Conservation (phyloP, 78 protist genomes). For the Guillardia theta region DNA sequence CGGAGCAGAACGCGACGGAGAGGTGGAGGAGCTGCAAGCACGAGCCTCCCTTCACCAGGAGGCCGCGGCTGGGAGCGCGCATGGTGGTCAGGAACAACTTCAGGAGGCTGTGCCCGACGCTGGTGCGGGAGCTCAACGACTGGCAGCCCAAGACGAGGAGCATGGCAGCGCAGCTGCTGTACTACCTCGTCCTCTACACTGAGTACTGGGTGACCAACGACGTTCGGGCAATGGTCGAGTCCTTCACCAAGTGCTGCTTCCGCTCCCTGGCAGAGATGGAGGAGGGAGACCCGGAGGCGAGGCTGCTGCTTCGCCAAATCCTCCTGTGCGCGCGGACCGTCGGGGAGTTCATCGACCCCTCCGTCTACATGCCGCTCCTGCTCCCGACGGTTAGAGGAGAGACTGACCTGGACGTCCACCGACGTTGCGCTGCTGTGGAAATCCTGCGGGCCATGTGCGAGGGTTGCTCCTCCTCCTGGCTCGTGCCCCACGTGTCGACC, state of each 20-base stretch:
- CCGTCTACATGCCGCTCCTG: conserved; percentile 4
- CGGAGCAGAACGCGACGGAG: conserved; percentile 20
- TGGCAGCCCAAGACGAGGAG: not conserved
- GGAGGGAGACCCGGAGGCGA: conserved; percentile 1
- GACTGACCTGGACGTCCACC: not conserved
- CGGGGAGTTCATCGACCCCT: conserved; percentile 11
- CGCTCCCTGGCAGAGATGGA: not conserved
- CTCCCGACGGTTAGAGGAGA: not conserved
- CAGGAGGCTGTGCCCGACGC: conserved; percentile 25
- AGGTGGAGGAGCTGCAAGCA: not conserved
- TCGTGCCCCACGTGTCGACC: not conserved
- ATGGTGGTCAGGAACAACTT: not conserved
- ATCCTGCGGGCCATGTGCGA: not conserved
- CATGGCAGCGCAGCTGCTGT: not conserved
- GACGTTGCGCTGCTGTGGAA: not conserved
- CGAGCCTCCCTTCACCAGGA: not conserved
- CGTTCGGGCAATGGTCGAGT: not conserved
- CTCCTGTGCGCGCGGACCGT: not conserved
- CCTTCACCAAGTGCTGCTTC: not conserved
- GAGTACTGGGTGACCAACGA: conserved; percentile 28
- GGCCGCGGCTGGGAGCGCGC: not conserved
- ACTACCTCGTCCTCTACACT: conserved; percentile 16
- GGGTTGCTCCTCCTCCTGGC: conserved; percentile 29
- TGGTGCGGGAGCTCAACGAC: not conserved
- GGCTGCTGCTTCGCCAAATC: not conserved